Percentiles rank a stretch among this genome's conserved stretches.
These are phyloP conservation scores for Plasmodium berghei DNA, from an alignment of 169 alveolate genomes.

Conservation along the genomic window DNA sequence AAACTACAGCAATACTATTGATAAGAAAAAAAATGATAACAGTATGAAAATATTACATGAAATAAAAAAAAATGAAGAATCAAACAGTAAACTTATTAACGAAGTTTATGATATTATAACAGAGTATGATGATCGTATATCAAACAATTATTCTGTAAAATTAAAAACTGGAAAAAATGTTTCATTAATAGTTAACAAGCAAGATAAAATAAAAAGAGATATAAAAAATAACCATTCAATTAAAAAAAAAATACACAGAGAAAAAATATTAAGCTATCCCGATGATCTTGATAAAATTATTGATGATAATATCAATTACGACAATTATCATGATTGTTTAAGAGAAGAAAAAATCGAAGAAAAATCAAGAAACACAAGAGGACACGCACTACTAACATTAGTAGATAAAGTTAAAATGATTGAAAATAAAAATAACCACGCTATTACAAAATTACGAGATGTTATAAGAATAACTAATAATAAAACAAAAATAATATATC, in stretches of 20 bases:
- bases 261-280: conserved; percentile 18
- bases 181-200: conserved; percentile 36
- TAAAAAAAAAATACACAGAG: conserved; percentile 1
- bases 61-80: conserved; percentile 66
- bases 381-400: conserved; percentile 63
- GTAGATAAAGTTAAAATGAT: conserved; percentile 66
- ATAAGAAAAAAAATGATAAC: conserved; percentile 1
- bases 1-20: background rate
- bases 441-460: conserved; percentile 42
- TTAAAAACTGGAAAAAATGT: conserved; percentile 26
- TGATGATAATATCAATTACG: conserved; percentile 31
- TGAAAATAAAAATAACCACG: conserved; percentile 64
- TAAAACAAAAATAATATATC: conserved; percentile 65
- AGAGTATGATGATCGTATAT: conserved; percentile 34
- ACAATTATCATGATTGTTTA: conserved; percentile 40
- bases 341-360: conserved; percentile 74
- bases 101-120: conserved; percentile 66
- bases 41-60: conserved; percentile 67
- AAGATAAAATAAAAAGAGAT: conserved; percentile 15
- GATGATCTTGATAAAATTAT: conserved; percentile 47
- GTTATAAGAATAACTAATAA: conserved; percentile 65
- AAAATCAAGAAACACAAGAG: conserved; percentile 61
- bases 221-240: background rate
- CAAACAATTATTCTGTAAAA: conserved; percentile 21
- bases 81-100: conserved; percentile 46